Evolutionary conservation across 768 basidiomycete species (phyloP).

Genomic region (Tulasnella sp.): DNA sequence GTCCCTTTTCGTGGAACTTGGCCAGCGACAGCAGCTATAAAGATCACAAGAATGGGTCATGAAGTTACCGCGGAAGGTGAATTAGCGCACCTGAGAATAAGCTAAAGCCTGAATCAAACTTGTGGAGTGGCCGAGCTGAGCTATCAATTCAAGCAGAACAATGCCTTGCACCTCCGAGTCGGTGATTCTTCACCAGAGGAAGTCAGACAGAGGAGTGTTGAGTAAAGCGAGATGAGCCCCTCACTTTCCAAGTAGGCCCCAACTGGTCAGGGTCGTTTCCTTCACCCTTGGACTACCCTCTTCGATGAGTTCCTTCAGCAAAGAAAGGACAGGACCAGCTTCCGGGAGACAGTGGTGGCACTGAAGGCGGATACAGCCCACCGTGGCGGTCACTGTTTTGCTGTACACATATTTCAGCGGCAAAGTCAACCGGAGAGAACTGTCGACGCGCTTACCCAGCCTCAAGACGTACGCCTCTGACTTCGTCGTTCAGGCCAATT

Average conservation of each 20-base stretch:
- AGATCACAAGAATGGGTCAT: conserved; percentile 12
- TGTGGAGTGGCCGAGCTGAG: conserved; percentile 59
- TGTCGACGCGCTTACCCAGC: conserved; percentile 47
- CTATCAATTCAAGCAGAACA: conserved; percentile 53
- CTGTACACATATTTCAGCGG: neutral
- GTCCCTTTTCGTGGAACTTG: conserved; percentile 49
- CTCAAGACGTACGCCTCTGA: conserved; percentile 53
- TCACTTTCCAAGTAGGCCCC: conserved; percentile 49
- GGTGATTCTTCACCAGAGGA: conserved; percentile 35
- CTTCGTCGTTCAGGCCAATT: conserved; percentile 44
- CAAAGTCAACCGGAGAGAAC: conserved; percentile 36
- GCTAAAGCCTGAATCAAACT: conserved; percentile 62
- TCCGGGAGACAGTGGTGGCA: conserved; percentile 32
- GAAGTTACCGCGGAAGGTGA: neutral
- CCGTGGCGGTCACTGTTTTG: conserved; percentile 28
- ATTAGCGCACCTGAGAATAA: conserved; percentile 49
- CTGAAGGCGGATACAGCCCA: conserved; percentile 42
- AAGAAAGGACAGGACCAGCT: conserved; percentile 36
- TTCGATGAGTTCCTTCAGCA: conserved; percentile 44
- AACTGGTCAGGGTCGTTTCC: conserved; percentile 57
- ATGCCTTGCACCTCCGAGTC: conserved; percentile 50
- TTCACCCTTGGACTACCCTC: conserved; percentile 40
- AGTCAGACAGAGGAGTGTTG: conserved; percentile 5
- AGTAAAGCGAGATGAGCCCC: neutral
- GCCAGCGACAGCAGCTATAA: conserved; percentile 52